Percentiles rank a stretch among this genome's conserved stretches.
Evolutionary conservation across 2,329 filamentous ascomycete genomes (phyloP).

Genomic region (Ophiostoma perfectum): DNA sequence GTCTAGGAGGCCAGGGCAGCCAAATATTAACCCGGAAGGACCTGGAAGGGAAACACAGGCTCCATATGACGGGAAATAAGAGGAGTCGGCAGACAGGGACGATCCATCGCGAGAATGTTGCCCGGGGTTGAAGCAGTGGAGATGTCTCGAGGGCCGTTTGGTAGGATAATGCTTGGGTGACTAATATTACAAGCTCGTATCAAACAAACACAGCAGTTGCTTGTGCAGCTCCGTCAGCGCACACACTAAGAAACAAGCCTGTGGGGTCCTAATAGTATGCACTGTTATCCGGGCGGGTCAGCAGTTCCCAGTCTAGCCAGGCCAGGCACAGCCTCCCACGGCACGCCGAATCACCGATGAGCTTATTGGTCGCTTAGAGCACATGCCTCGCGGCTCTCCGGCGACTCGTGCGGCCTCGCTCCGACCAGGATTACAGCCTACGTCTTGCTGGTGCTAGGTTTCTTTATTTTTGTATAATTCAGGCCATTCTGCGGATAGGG

Average conservation of each 20-base stretch:
- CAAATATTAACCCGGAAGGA: not conserved
- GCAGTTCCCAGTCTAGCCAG: not conserved
- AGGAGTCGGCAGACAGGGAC: not conserved
- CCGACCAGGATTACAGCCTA: too few relatives aligned
- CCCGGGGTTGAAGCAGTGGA: constrained; percentile 9
- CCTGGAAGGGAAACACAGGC: not conserved
- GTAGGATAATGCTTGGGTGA: too few relatives aligned
- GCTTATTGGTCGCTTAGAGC: not conserved
- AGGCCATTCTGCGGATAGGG: too few relatives aligned
- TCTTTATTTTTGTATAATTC: too few relatives aligned
- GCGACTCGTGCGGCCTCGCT: too few relatives aligned
- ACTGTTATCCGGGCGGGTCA: constrained; percentile 12
- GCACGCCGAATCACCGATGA: constrained; percentile 19
- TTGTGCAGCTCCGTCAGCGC: not conserved
- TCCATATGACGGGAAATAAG: not conserved
- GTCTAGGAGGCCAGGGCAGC: not conserved
- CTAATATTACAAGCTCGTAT: too few relatives aligned
- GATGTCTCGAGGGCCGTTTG: not conserved
- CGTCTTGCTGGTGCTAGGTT: too few relatives aligned
- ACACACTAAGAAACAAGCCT: not conserved
- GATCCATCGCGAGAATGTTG: constrained; percentile 18
- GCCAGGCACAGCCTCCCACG: not conserved
- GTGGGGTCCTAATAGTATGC: not conserved
- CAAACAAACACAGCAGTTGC: not conserved
- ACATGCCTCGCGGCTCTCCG: too few relatives aligned